A percentile compares a stretch with the other conserved stretches of the same genome.
These are phyloP conservation scores for Rutstroemia sp. DNA, from an alignment of 2,329 filamentous ascomycete genomes.

Conservation along the genomic window DNA sequence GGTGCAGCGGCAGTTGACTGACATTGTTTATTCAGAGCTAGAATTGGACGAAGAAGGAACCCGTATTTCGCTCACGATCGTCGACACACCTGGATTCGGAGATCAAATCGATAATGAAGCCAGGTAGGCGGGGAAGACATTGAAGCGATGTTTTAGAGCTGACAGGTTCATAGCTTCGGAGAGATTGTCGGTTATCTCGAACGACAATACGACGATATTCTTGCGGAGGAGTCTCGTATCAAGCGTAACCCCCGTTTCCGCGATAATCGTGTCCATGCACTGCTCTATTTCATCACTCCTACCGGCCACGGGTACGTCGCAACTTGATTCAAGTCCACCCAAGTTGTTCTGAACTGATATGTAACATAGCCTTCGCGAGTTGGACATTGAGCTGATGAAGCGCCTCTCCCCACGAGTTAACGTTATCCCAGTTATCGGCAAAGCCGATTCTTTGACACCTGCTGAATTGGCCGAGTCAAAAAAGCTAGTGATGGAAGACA, in stretches of 20 bases:
- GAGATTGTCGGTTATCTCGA: slow-evolving; percentile 98
- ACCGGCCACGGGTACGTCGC: slow-evolving; percentile 78
- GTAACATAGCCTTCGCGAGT: slow-evolving; percentile 73
- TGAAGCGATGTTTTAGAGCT: slow-evolving; percentile 19
- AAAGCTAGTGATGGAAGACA: slow-evolving; percentile 99
- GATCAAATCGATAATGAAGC: slow-evolving; percentile 99
- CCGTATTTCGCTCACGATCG: slow-evolving; percentile 94
- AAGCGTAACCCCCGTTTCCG: slow-evolving; percentile 99
- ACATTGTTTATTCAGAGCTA: slow-evolving; percentile 53
- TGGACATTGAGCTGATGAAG: slow-evolving; percentile 99
- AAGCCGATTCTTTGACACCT: slow-evolving; percentile 94
- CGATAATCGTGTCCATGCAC: slow-evolving; percentile 95
- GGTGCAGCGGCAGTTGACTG: slow-evolving; percentile 20
- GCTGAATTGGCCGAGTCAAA: slow-evolving; percentile 97
- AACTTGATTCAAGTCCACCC: not conserved
- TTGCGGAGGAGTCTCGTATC: slow-evolving; percentile 98
- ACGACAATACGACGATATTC: slow-evolving; percentile 98
- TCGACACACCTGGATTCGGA: slow-evolving; percentile 96
- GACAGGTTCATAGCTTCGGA: slow-evolving; percentile 60
- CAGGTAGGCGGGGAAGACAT: slow-evolving; percentile 49
- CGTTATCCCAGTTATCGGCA: slow-evolving; percentile 97
- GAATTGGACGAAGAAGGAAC: slow-evolving; percentile 98
- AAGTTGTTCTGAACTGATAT: slow-evolving; percentile 13
- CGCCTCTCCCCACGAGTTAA: slow-evolving; percentile 96
- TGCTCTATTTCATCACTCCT: slow-evolving; percentile 98